phyloP scores from a whole-genome alignment of 2,329 filamentous ascomycete genomes.

The Hypoxylon sp. region DNA sequence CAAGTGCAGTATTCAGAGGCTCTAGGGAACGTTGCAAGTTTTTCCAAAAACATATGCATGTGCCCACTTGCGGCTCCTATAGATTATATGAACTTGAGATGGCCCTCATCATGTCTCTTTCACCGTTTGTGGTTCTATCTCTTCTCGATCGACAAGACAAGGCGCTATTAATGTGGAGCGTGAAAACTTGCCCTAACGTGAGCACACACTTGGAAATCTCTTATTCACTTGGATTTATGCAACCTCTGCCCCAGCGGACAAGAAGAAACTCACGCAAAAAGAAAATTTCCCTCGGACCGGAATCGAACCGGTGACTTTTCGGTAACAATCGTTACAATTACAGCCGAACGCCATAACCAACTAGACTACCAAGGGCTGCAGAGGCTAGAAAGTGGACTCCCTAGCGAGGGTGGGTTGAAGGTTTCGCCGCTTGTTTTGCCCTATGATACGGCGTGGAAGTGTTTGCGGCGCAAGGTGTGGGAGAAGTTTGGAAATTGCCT shows the following conservation, averaged over 20 bases:
- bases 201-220: not conserved
- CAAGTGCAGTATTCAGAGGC: constrained; percentile 1
- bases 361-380: constrained; percentile 35
- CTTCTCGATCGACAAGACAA: not conserved
- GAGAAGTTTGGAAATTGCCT: no score
- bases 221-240: no score
- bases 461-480: not conserved
- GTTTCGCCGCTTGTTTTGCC: not conserved
- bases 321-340: constrained; percentile 39
- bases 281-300: constrained; percentile 36
- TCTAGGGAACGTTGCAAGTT: constrained; percentile 14
- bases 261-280: constrained; percentile 1
- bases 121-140: no score
- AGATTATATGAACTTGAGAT: not conserved
- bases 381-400: constrained; percentile 2
- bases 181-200: not conserved
- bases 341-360: constrained; percentile 40
- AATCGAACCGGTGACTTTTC: constrained; percentile 41
- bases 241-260: not conserved
- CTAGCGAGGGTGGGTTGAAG: constrained; percentile 2
- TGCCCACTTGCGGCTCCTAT: not conserved
- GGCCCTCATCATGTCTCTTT: not conserved
- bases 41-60: not conserved
- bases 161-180: not conserved
- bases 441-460: not conserved